These are phyloP conservation scores for Phymatotrichopsis omnivora DNA, from an alignment of 2,329 filamentous ascomycete genomes.

Conservation along the genomic window DNA sequence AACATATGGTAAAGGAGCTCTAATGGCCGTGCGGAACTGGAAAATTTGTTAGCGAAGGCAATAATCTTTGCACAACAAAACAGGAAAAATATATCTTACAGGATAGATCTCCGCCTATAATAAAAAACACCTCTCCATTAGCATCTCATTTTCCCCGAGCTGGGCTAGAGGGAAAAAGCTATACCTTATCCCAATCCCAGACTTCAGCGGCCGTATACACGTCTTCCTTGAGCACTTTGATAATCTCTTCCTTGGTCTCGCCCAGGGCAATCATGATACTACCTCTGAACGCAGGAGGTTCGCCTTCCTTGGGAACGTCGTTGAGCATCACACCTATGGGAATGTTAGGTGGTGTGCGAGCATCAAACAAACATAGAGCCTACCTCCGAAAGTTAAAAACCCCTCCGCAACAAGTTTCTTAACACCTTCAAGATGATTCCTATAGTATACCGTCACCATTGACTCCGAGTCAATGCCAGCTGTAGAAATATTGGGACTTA, in stretches of 20 bases:
- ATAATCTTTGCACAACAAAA: not conserved
- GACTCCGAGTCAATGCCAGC: not conserved
- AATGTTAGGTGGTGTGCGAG: not conserved
- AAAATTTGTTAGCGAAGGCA: not conserved
- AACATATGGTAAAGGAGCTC: conserved; percentile 2
- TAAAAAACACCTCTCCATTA: not conserved
- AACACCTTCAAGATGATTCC: conserved; percentile 32
- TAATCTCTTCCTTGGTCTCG: conserved; percentile 19
- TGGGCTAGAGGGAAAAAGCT: not conserved
- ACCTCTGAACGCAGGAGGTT: conserved; percentile 14
- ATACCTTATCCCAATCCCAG: conserved; percentile 39
- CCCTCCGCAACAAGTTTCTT: conserved; percentile 20
- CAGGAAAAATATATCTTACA: conserved; percentile 11
- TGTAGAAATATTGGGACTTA: conserved; percentile 25
- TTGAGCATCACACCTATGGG: conserved; percentile 18
- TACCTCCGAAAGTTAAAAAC: conserved; percentile 25
- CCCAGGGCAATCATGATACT: conserved; percentile 17
- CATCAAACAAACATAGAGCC: not conserved
- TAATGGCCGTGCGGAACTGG: conserved; percentile 9
- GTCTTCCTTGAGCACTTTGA: conserved; percentile 23
- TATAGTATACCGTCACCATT: not conserved
- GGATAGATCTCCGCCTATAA: conserved; percentile 34
- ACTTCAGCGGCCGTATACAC: conserved; percentile 35
- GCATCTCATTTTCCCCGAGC: not conserved
- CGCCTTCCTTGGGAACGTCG: not conserved